Evolutionary conservation across 306 rosid species (phyloP), one percentile per base, ranked within the genome.

Genomic region (Fagus sylvatica): DNA sequence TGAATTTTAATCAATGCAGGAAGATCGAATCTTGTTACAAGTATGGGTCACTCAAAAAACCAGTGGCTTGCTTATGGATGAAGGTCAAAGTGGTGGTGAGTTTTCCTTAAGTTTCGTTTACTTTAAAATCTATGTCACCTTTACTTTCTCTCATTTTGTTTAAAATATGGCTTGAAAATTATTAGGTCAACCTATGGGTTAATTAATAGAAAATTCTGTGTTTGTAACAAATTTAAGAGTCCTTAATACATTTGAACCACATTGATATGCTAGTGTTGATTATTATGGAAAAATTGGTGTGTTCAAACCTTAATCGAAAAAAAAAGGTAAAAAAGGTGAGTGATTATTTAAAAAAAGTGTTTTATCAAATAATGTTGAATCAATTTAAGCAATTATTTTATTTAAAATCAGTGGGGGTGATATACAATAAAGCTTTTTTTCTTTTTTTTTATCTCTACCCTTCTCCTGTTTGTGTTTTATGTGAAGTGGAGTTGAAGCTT

Each of bases 41-140:
- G 86, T 93, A 81, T 93, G 99, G 98, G 93, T 90, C 54, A 84
- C 87, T 85, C 94, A 91, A 89, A 93, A 96, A 88, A 87, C 86
- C 81, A 89, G 79, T 71, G 94, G 93, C 74, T 78, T 88, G 89
- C 84, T 78, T 32, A 74, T 75, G 78, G 97, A 88, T 78, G 96
- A 90, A 74, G 90, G 97, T 86, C 80, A 81, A 84, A 83, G 56
- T 78, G 88, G 81, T 74, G 90, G 86, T 88, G 75, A 84, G 82
- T 49, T 70, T 78, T 59, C 68, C 69, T 72, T 69, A 76, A 55
- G 53, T 62, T 79, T 67, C 77, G 13, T 73, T 37, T 53, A 19
- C 5, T 54, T 43, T 55, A 53, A 41, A 77, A 28, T 33, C 59
- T 57, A 61, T 42, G 22, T 72, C 74, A 69, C 66, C 55, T 68